Evolutionary conservation across 352 stramenopile genomes (phyloP), one percentile per base, ranked within the genome.

Genomic region (Pythium sp.): DNA sequence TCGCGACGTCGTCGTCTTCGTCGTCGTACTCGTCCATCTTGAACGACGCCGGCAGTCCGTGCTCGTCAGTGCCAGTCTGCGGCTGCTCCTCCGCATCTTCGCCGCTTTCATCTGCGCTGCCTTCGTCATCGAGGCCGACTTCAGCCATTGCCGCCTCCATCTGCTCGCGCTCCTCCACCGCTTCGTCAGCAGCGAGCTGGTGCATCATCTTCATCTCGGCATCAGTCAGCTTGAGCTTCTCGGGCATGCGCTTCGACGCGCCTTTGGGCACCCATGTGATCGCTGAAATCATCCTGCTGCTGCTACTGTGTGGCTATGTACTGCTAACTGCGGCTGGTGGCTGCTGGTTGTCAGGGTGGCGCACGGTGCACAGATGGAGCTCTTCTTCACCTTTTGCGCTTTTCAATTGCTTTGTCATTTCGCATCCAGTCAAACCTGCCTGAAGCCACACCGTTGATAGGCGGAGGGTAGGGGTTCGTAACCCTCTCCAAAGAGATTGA

Each of bases 1-100:
- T 91, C 34, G 85, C 85, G 11, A 75, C 86, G 54, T 95, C 87
- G 64, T 95, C 80, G 62, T 92, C 87, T 65, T 95, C 87, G 6
- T 95, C 86, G 62, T 96, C 87, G 73, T 97, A 95, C 58, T 96
- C 83, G 67, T 96, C 86, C 86, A 95, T 95, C 70, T 90, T 89
- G 73, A 97, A 94, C 41, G 71, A 82, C 11, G 79, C 64, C 11
- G 88, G 85, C 65, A 93, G 71, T 3, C 81, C 81, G 53, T 87
- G 72, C 57, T 73, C 75, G 57, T 85, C 75, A 20, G 73, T 71
- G 12, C 78, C 75, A n/a, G 36, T 69, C 34, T 49, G 69, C 58
- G 22, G 38, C 63, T 60, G 71, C 51, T 75, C 65, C 14, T 67
- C 59, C 1, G 9, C 30, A 5, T 70, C 65, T 24, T 65, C 58